Evolutionary conservation across 441 rosid genomes (phyloP).

Genomic region (Corymbia calophylla): DNA sequence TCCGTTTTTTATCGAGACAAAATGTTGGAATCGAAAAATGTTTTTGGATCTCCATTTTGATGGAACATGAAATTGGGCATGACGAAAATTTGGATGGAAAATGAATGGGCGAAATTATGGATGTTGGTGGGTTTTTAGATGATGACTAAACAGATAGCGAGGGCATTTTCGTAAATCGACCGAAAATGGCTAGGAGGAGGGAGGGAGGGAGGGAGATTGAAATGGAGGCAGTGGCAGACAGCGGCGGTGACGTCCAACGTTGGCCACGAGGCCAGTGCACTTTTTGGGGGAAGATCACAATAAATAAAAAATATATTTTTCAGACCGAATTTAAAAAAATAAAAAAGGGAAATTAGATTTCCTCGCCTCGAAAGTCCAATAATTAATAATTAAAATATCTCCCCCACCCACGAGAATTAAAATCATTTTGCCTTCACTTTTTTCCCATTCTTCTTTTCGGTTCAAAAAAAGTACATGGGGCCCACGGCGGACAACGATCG

Average conservation of each 20-base stretch:
- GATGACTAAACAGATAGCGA: rapidly evolving
- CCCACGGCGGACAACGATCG: neutral
- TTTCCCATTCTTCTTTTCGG: neutral
- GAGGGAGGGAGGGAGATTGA: neutral
- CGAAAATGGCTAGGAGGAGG: neutral
- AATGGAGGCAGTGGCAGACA: neutral
- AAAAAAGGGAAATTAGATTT: neutral
- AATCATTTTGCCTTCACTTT: neutral
- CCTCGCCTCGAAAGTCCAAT: neutral
- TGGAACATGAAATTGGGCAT: neutral
- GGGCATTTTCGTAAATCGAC: neutral
- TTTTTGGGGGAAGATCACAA: neutral
- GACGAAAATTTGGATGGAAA: neutral
- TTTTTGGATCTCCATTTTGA: neutral
- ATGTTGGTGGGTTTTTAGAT: neutral
- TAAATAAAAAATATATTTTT: neutral
- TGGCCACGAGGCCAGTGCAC: neutral
- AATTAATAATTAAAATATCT: neutral
- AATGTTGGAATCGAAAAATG: neutral
- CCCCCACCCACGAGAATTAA: neutral
- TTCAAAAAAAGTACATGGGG: neutral
- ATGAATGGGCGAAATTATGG: neutral
- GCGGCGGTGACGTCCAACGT: neutral
- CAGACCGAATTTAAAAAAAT: neutral
- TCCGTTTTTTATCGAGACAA: neutral